Base-by-base conservation (phyloP, 202 grass and related monocot genomes). In the Schoenoplectus tabernaemontani region DNA sequence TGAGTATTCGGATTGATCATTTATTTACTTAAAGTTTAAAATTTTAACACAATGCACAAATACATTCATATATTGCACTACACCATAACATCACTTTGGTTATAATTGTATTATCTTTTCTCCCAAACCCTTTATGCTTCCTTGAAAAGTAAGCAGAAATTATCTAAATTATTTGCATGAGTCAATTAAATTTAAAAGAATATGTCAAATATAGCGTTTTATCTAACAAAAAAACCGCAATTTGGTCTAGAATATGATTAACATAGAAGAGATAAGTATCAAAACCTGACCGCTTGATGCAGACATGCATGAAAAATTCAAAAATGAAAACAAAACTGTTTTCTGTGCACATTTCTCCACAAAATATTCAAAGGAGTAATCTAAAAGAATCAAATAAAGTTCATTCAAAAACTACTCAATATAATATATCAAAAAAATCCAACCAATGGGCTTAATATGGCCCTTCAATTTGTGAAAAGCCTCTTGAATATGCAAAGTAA, bases 151-250 rank as follows among this genome's bases (percentile, higher is more conserved):
- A 51, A 17, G 13, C 43, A 28, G 30, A 19, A 48, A 50, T 72
- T 50, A 73, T 73, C 12, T 73, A 30, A 73, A 28, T n/a, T 50
- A 33, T 73, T 51, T 51, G 44, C 23, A 33, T 51, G 24, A 73
- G 44, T 73, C 69, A 73, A 50, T 73, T n/a, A 33, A 51, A 73
- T 73, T 73, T 73, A 33, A 33, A 70, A 66, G 1, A 44, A 44
- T 6, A 10, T 71, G 65, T 28, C 41, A 47, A 66, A 48, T 71
- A 4, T 28, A 47, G 42, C n/a, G n/a, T n/a, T n/a, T 47, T 26
- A 71, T 71, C 41, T 33, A 73, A 48, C 44, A 73, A 50, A 50
- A 32, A 4, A 44, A 23, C 10, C 10, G 13, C 24, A 17, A 73
- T 19, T 73, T 73, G 13, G 11, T 26, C 11, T n/a, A 32, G 43